phyloP scores from a whole-genome alignment of 2,329 filamentous ascomycete genomes.

The Xylaria sp. region DNA sequence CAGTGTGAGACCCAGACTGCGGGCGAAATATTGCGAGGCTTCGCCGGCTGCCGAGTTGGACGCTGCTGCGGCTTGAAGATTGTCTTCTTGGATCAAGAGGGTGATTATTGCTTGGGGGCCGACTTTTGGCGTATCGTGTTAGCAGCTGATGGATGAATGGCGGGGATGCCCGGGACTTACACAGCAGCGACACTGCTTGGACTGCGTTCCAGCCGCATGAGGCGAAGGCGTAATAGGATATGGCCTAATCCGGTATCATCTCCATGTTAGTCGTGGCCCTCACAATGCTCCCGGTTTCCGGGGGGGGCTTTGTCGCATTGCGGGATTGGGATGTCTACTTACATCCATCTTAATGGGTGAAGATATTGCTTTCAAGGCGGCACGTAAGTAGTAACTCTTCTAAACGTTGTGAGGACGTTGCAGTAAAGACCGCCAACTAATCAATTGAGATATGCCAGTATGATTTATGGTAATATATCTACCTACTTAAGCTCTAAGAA shows the following conservation, averaged over 20 bases:
- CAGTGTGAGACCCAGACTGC: constrained; percentile 71
- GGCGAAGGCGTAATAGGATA: constrained; percentile 57
- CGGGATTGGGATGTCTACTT: constrained; percentile 13
- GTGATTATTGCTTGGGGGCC: constrained; percentile 43
- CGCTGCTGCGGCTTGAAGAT: not conserved
- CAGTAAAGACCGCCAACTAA: not conserved
- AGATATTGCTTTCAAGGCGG: not conserved
- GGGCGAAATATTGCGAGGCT: constrained; percentile 76
- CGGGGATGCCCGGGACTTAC: not conserved
- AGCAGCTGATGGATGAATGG: not conserved
- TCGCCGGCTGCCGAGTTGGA: constrained; percentile 43
- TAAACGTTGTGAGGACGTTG: not conserved
- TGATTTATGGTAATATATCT: not conserved
- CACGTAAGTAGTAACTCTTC: not conserved
- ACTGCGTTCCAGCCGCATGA: constrained; percentile 57
- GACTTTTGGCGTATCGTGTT: constrained; percentile 15
- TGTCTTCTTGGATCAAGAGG: constrained; percentile 43
- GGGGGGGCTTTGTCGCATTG: not conserved
- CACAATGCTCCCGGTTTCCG: too few relatives aligned
- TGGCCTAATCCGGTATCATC: constrained; percentile 44
- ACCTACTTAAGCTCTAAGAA: too few relatives aligned
- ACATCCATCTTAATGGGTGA: constrained; percentile 37
- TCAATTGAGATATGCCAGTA: not conserved
- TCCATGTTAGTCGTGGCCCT: not conserved
- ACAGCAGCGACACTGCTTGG: constrained; percentile 54